Percentiles rank a stretch among this genome's conserved stretches.
These are phyloP conservation scores for Cyclospora cayetanensis DNA, from an alignment of 169 alveolate genomes.

Conservation along the genomic window DNA sequence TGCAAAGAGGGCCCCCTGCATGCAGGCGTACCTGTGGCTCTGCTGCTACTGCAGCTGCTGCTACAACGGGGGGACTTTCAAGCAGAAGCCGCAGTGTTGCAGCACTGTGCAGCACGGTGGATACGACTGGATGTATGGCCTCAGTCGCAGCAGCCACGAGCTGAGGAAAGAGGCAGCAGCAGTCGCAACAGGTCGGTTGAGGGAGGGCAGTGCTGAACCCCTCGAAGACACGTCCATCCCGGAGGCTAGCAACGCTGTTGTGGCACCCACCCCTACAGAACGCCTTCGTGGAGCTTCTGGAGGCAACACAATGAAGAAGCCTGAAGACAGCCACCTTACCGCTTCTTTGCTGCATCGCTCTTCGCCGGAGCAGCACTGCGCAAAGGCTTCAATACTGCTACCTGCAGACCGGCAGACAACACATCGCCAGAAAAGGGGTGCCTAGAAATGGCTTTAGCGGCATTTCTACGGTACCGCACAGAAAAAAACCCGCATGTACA, in stretches of 20 bases:
- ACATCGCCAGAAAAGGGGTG: too few species aligned
- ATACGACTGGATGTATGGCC: slow-evolving; percentile 14
- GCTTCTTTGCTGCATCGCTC: slow-evolving; percentile 48
- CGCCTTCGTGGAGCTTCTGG: too few species aligned
- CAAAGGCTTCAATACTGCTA: slow-evolving; percentile 54
- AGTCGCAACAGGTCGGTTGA: too few species aligned
- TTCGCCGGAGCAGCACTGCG: slow-evolving; percentile 29
- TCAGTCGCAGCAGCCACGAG: slow-evolving; percentile 63
- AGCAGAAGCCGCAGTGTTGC: slow-evolving; percentile 63
- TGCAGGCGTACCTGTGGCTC: slow-evolving; percentile 66
- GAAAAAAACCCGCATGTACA: too few species aligned
- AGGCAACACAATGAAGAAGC: background rate
- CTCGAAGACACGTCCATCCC: too few species aligned
- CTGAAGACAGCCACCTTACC: background rate
- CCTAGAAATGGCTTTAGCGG: too few species aligned
- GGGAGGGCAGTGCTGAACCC: too few species aligned
- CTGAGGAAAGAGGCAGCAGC: too few species aligned
- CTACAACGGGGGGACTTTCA: slow-evolving; percentile 33
- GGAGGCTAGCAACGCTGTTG: too few species aligned
- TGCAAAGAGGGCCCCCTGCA: background rate
- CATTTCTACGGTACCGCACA: too few species aligned
- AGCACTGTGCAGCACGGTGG: slow-evolving; percentile 13
- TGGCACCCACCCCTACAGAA: too few species aligned
- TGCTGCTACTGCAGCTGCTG: slow-evolving; percentile 56
- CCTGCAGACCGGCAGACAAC: slow-evolving; percentile 61